phyloP scores from a whole-genome alignment of 1,139 yeast genomes.

The Kodamaea arcana region DNA sequence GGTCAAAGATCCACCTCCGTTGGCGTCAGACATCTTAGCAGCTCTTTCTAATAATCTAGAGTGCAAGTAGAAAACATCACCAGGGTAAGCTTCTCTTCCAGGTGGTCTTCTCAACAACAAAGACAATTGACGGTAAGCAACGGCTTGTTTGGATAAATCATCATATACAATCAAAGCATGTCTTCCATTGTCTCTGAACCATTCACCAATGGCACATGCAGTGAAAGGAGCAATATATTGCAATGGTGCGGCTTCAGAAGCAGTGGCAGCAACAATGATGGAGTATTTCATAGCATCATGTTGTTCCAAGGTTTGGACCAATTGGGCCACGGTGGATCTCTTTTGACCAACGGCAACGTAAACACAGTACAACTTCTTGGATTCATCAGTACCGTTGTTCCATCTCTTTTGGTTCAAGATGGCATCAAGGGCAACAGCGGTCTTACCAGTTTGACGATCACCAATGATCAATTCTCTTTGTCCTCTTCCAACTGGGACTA shows the following conservation, averaged over 20 bases:
- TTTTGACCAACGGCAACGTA: slow-evolving; percentile 99
- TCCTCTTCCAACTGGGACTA: slow-evolving; percentile 99
- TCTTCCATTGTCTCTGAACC: slow-evolving; percentile 99
- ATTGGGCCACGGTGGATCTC: slow-evolving; percentile 99
- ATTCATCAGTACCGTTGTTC: slow-evolving; percentile 92
- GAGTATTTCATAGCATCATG: slow-evolving; percentile 97
- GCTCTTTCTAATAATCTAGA: slow-evolving; percentile 96
- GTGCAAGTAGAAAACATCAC: slow-evolving; percentile 96
- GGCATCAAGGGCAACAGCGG: slow-evolving; percentile 98
- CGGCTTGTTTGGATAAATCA: slow-evolving; percentile 99
- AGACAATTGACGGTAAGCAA: slow-evolving; percentile 99
- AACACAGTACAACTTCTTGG: slow-evolving; percentile 98
- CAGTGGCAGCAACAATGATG: slow-evolving; percentile 98
- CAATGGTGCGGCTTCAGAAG: slow-evolving; percentile 99
- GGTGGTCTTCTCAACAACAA: slow-evolving; percentile 97
- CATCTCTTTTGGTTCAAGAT: slow-evolving; percentile 99
- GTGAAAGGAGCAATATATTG: slow-evolving; percentile 99
- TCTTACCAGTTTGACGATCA: slow-evolving; percentile 99
- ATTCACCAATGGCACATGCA: slow-evolving; percentile 99
- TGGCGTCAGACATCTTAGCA: slow-evolving; percentile 88
- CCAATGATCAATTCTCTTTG: slow-evolving; percentile 99
- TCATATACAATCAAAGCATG: slow-evolving; percentile 97
- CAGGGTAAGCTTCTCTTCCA: slow-evolving; percentile 97
- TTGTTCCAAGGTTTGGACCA: slow-evolving; percentile 98
- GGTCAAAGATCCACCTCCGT: slow-evolving; percentile 93